Percentiles rank a stretch among this genome's conserved stretches.
phyloP scores from a whole-genome alignment of 163 green algal genomes.

The Chlorella variabilis region DNA sequence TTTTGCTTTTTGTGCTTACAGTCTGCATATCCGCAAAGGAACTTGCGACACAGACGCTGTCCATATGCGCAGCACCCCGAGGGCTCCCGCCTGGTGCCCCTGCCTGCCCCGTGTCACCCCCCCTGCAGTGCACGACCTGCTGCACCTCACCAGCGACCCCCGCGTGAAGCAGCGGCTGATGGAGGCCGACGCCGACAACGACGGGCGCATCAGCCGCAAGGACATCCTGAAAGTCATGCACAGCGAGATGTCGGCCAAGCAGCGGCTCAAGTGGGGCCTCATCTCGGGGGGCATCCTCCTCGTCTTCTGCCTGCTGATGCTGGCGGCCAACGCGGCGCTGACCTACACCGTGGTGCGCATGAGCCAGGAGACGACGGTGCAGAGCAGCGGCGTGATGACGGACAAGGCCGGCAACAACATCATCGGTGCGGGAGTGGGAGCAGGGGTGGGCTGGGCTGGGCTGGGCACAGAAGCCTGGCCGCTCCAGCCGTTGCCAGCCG shows the following conservation, averaged over 20 bases:
- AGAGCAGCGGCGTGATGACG: constrained; percentile 5
- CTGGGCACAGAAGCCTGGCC: too few species aligned
- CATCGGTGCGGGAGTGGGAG: background rate
- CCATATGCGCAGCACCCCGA: too few species aligned
- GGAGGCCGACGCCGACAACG: background rate
- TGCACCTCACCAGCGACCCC: background rate
- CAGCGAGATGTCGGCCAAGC: background rate
- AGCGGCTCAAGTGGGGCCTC: constrained; percentile 1
- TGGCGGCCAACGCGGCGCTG: background rate
- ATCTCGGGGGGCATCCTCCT: background rate
- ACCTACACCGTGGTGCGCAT: background rate
- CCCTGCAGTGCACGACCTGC: constrained; percentile 4
- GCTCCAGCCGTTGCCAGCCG: too few species aligned
- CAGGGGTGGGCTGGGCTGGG: too few species aligned
- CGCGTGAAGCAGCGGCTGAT: background rate
- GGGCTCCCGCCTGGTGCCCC: too few species aligned
- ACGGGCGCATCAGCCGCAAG: background rate
- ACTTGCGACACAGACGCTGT: too few species aligned
- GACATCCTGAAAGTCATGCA: background rate
- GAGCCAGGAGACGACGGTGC: background rate
- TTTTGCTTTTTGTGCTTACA: too few species aligned
- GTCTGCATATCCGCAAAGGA: too few species aligned
- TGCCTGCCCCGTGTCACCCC: background rate
- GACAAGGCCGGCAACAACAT: background rate
- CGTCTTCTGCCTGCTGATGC: background rate